Evolutionary conservation across 106 monocot species (phyloP), one percentile per base, ranked within the genome.

Genomic region (Amphibolis antarctica): DNA sequence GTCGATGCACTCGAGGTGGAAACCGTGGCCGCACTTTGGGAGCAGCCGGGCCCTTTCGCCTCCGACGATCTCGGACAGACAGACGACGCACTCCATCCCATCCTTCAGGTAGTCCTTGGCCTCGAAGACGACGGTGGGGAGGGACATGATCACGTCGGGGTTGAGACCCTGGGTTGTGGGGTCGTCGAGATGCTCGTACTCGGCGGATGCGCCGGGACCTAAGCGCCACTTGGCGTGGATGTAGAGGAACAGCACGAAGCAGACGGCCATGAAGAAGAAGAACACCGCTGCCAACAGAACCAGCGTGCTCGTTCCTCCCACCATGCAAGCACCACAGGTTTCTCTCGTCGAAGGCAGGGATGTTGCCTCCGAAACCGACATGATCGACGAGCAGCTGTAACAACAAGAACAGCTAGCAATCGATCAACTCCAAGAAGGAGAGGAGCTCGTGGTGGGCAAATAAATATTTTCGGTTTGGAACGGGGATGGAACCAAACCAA

Each of bases 1-100:
- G 49, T 70, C 27, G 60, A 70, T 70, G 60, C 69, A 70, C 0
- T 70, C 69, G 13, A 70, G 25, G 60, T 70, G 69, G 60, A 70
- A 70, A 26, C 69, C 69, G 26, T 70, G 69, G 9, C 51, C 61
- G 69, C 69, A 70, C 59, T 50, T 49, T 2, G 69, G 69, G 28
- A 70, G 46, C 12, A 70, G 19, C 45, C 69, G 59, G 28, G 50
- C 69, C 29, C 61, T 70, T 48, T 70, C 60, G 25, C 69, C 69
- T 25, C 61, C 69, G 28, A 26, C 31, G 2, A 70, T 28, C 49
- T 70, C 60, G 18, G 69, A 48, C 30, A 70, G 50, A 14, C 69
- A 70, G 46, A 70, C 69, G 48, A 60, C 47, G 47, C 69, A 70
- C 29, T 70, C 69, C 45, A 70, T 26, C 48, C 69, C 69, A 25